Evolutionary conservation across 345 rosid genomes (phyloP), one percentile per base, ranked within the genome.

Genomic region (Moringa oleifera): DNA sequence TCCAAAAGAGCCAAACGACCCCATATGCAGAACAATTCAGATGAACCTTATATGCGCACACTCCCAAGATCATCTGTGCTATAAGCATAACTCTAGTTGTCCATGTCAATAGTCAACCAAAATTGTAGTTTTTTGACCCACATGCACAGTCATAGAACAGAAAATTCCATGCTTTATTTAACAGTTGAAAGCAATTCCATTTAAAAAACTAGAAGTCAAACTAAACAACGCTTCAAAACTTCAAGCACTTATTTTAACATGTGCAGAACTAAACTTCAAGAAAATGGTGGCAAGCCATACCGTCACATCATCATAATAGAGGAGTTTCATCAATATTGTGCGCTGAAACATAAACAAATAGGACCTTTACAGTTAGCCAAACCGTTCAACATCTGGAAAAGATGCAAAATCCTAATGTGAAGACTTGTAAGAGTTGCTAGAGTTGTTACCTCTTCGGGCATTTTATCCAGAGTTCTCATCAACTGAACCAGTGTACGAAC

Each of bases 381-480:
- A 3, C 19, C 5, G 51, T 12, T 18, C 51, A 51, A 51, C 54
- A 51, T 23, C 37, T 55, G 10, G 17, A 17, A 46, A 1, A 9
- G 4, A 1, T 23, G 22, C 50, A 50, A 28, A 68, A 18, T 41
- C 47, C 3, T 28, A 41, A 15, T 7, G 47, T 15, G 13, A 41
- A 41, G 9, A 41, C 47, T 23, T 45, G 18, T 21, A 33, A 55
- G 19, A 50, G 18, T 62, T 47, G 56, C 55, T 51, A 28, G 25
- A 63, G 63, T 41, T 56, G 20, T 21, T 70, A 94, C 97, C 90
- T 85, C 95, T 64, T 91, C 95, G 23, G 96, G 96, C 96, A 95
- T 91, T 68, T 62, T 87, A 65, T 95, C 97, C 25, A 95, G 82
- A 64, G 97, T 89, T 83, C 99, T 89, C 99, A 94, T 94, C 80